Conservation (phyloP, 768 basidiomycete species). For the Boletus tomentosulus region DNA sequence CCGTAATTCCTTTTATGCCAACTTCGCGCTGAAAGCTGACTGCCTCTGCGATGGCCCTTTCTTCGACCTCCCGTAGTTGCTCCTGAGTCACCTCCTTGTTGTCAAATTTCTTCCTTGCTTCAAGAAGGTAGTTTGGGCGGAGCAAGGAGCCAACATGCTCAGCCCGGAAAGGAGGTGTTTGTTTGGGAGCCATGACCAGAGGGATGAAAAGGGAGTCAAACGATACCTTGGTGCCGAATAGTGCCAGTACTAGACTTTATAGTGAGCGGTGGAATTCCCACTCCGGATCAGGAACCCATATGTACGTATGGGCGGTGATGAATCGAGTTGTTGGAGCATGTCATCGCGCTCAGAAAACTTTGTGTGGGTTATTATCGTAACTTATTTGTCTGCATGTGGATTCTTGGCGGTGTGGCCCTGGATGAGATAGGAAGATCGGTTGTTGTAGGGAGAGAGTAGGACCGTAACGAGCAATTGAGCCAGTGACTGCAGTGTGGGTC, state of each 20-base stretch:
- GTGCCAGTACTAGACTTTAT: background rate
- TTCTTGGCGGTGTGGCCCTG: background rate
- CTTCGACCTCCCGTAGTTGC: constrained; percentile 37
- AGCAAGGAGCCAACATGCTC: constrained; percentile 45
- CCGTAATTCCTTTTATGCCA: constrained; percentile 40
- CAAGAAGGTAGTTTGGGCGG: constrained; percentile 37
- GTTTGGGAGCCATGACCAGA: constrained; percentile 17
- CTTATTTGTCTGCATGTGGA: background rate
- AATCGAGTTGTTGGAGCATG: background rate
- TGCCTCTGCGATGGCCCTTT: constrained; percentile 35
- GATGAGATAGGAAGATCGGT: background rate
- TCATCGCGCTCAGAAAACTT: background rate
- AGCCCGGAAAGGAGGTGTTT: constrained; percentile 41
- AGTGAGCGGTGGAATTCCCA: background rate
- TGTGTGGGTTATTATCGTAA: background rate
- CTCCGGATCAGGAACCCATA: background rate
- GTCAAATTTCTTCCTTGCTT: constrained; percentile 35
- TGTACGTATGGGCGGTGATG: background rate
- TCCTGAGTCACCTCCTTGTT: constrained; percentile 30
- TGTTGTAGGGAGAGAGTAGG: background rate
- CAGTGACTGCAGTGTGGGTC: background rate
- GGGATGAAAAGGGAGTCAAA: background rate
- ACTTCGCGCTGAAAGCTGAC: constrained; percentile 37
- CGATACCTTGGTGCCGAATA: background rate
- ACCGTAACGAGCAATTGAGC: background rate